These are phyloP conservation scores for Styphnolobium japonicum DNA, from an alignment of 306 rosid genomes.

Conservation along the genomic window DNA sequence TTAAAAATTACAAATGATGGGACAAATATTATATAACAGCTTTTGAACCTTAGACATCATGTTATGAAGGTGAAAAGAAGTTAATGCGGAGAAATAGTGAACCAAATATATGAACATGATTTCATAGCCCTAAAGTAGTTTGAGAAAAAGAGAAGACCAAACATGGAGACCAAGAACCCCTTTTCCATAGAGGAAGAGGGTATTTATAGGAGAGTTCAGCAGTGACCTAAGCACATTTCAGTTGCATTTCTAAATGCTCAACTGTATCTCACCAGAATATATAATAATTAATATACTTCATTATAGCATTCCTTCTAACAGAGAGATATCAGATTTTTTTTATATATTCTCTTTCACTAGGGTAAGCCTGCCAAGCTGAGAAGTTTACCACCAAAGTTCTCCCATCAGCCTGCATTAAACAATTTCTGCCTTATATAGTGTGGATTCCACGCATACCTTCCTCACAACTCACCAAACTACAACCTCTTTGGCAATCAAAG, in stretches of 20 bases:
- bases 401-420: background rate
- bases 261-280: background rate
- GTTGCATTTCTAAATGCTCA: background rate
- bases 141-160: too few species aligned
- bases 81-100: background rate
- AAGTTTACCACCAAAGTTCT: background rate
- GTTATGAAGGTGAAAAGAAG: background rate
- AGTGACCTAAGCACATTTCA: background rate
- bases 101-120: background rate
- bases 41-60: background rate
- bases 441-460: background rate
- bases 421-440: background rate
- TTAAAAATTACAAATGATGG: background rate
- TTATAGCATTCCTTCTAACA: background rate
- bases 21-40: background rate
- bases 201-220: background rate
- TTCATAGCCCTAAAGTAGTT: background rate
- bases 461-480: background rate
- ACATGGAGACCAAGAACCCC: background rate
- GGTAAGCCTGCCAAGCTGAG: background rate
- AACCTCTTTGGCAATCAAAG: conserved; percentile 8
- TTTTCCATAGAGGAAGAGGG: background rate
- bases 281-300: background rate
- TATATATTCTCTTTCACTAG: background rate
- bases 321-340: background rate